Evolutionary conservation across 2,329 filamentous ascomycete species (phyloP).

Genomic region (Penicillium sp.): DNA sequence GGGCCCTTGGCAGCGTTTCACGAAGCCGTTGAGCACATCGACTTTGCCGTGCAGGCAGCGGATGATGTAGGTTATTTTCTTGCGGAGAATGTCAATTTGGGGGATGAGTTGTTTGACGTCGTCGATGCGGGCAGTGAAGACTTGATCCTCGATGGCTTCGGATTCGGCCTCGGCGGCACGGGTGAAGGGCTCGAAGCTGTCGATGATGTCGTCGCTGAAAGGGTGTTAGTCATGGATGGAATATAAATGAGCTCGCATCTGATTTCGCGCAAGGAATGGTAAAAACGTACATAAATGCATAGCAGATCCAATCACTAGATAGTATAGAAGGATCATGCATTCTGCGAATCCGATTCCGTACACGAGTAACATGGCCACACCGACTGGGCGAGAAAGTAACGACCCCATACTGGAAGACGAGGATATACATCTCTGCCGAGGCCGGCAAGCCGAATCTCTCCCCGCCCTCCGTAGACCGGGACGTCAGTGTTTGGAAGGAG

Average conservation of each 20-base stretch:
- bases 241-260: background rate
- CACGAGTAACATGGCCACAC: slow-evolving; percentile 80
- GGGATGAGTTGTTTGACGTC: slow-evolving; percentile 84
- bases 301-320: slow-evolving; percentile 97
- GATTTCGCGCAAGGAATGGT: background rate
- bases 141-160: slow-evolving; percentile 90
- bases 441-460: slow-evolving; percentile 74
- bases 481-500: slow-evolving; percentile 85
- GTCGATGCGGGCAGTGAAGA: slow-evolving; percentile 86
- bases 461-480: slow-evolving; percentile 71
- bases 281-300: slow-evolving; percentile 80
- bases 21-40: slow-evolving; percentile 93
- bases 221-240: background rate
- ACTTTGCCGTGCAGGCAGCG: slow-evolving; percentile 90
- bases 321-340: slow-evolving; percentile 89
- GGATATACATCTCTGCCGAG: slow-evolving; percentile 89
- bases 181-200: slow-evolving; percentile 87
- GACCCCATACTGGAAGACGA: slow-evolving; percentile 91
- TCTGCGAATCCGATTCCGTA: slow-evolving; percentile 82
- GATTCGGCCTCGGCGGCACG: slow-evolving; percentile 80
- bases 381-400: slow-evolving; percentile 89
- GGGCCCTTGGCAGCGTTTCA: slow-evolving; percentile 81
- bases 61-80: slow-evolving; percentile 88
- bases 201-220: slow-evolving; percentile 85
- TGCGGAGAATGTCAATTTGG: slow-evolving; percentile 82